Evolutionary conservation across 768 basidiomycete genomes (phyloP), one percentile per base, ranked within the genome.

Genomic region (Kwoniella dendrophila): DNA sequence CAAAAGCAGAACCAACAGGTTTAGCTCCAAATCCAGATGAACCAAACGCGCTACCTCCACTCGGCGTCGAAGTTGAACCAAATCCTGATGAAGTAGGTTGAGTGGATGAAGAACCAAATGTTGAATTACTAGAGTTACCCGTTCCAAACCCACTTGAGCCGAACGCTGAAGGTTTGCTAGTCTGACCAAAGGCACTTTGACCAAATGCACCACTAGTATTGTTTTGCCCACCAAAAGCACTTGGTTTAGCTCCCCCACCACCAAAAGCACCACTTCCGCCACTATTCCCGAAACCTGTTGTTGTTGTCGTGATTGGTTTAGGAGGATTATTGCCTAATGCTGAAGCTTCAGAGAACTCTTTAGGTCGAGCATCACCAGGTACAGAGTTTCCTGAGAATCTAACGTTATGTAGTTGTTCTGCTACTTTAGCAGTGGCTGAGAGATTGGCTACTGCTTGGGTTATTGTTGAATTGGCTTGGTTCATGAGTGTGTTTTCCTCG

Each of bases 321-420:
- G 55, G 11, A 1, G 48, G 3, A n/a, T 18, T 55, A 3, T n/a
- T 20, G 18, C 56, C 58, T 26, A 73, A 40, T 20, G 67, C 69
- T 4, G 67, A 61, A 12, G 60, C 53, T 55, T 74, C 72, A 11
- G 57, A 57, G 41, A 74, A 74, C 0, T 57, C 62, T 22, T 40
- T 56, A 11, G 72, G 72, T 26, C 72, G 53, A 38, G 33, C 26
- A 26, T 43, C 40, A 11, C 67, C 67, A 0, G 65, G 40, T 5
- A 30, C 48, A 36, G 27, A 34, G 10, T 56, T 62, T 24, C 33
- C 16, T 4, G 65, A 63, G 34, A 61, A 74, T 52, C 72, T 47
- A 2, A 63, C 69, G 33, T 75, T 69, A 45, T 75, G 71, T 16
- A 75, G 59, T 29, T 63, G 69, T 45, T 75, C 67, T 8, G 73